Percentiles rank a stretch among this genome's conserved stretches.
Conservation (phyloP, 2,329 filamentous ascomycete genomes). For the Exophiala sp. region DNA sequence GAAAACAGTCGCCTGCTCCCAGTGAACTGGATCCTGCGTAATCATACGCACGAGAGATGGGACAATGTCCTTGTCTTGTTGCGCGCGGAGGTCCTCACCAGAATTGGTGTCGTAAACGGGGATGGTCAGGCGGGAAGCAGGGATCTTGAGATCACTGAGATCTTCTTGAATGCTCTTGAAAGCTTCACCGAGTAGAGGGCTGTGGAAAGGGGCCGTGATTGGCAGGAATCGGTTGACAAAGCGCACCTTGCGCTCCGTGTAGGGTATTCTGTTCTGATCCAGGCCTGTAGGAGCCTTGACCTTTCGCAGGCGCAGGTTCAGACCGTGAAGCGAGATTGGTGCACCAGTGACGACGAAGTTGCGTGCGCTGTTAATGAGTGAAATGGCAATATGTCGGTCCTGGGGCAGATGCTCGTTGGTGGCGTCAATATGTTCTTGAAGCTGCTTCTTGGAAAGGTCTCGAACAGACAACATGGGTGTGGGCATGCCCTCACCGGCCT, state of each 20-base stretch:
- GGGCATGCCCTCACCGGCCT: conserved; percentile 89
- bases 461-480: conserved; percentile 98
- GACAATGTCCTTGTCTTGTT: conserved; percentile 73
- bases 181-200: conserved; percentile 82
- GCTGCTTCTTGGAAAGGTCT: conserved; percentile 79
- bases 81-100: conserved; percentile 74
- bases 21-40: conserved; percentile 88
- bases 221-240: conserved; percentile 97
- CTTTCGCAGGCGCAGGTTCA: conserved; percentile 92
- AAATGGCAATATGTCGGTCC: conserved; percentile 91
- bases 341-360: conserved; percentile 97
- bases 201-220: conserved; percentile 98
- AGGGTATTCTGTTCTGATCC: conserved; percentile 90
- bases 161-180: conserved; percentile 82
- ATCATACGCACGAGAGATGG: conserved; percentile 87
- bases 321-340: conserved; percentile 90
- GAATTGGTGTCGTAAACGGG: conserved; percentile 88
- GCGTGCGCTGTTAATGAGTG: conserved; percentile 91
- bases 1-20: conserved; percentile 93
- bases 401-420: conserved; percentile 94
- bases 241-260: conserved; percentile 91
- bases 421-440: conserved; percentile 93
- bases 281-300: conserved; percentile 97
- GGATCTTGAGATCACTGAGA: conserved; percentile 75
- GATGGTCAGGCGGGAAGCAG: conserved; percentile 70